These are phyloP conservation scores for Penicillium coffeae DNA, from an alignment of 495 filamentous ascomycete genomes.

Conservation along the genomic window DNA sequence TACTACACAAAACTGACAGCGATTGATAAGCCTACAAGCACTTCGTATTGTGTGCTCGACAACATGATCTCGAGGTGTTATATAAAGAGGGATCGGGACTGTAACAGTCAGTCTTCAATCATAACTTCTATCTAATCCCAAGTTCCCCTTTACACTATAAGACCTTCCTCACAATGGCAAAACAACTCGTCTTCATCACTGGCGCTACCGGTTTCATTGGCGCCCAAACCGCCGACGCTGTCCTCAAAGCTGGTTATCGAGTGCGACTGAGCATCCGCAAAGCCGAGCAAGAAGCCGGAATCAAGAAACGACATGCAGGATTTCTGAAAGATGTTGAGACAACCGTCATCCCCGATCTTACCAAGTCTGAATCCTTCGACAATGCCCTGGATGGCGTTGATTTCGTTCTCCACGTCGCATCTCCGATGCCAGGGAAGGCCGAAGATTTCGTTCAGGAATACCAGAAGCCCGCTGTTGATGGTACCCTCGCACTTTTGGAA, in stretches of 20 bases:
- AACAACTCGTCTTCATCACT: slow-evolving; percentile 25
- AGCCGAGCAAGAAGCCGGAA: slow-evolving; percentile 16
- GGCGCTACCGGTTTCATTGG: slow-evolving; percentile 23
- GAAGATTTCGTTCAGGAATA: slow-evolving; percentile 11
- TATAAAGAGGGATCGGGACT: too few relatives aligned
- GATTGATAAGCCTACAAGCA: too few relatives aligned
- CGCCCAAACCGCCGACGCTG: slow-evolving; percentile 18
- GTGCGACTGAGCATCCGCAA: slow-evolving; percentile 22
- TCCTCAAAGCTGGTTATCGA: slow-evolving; percentile 20
- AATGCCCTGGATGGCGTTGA: slow-evolving; percentile 42
- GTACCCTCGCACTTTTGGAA: slow-evolving; percentile 33
- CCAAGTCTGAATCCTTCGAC: slow-evolving; percentile 40
- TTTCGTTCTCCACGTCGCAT: slow-evolving; percentile 51
- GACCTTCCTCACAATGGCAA: not conserved
- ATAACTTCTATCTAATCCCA: too few relatives aligned
- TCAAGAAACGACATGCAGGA: slow-evolving; percentile 12
- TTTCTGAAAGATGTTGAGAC: slow-evolving; percentile 26
- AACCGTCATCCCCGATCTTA: slow-evolving; percentile 45
- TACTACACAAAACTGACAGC: too few relatives aligned
- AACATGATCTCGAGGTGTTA: too few relatives aligned
- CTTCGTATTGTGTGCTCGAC: too few relatives aligned
- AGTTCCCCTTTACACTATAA: too few relatives aligned
- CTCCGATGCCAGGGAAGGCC: slow-evolving; percentile 30
- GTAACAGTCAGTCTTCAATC: too few relatives aligned
- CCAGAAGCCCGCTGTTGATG: slow-evolving; percentile 34